These are phyloP conservation scores for Achaetomium macrosporum DNA, from an alignment of 2,329 filamentous ascomycete species.

Conservation along the genomic window DNA sequence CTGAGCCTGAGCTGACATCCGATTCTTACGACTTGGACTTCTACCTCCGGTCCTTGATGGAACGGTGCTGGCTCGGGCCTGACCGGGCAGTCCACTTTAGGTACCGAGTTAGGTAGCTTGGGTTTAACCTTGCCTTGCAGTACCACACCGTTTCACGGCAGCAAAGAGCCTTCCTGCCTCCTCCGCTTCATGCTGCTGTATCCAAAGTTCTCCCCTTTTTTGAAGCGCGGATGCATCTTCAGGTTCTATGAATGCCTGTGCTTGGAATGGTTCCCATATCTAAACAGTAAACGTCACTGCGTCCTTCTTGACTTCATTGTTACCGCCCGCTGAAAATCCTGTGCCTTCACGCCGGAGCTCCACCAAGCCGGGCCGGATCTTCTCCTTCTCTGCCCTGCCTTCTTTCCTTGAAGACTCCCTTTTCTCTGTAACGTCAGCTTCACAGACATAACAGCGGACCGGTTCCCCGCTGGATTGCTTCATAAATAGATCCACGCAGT, in stretches of 20 bases:
- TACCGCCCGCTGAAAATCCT: conserved; percentile 83
- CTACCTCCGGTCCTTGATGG: too few species aligned
- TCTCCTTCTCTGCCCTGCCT: conserved; percentile 45
- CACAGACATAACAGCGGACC: conserved; percentile 79
- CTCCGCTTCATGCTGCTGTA: too few species aligned
- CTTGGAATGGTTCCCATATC: neutral
- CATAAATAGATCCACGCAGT: conserved; percentile 80
- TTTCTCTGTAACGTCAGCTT: conserved; percentile 61
- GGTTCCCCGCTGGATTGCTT: conserved; percentile 41
- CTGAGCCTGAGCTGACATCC: too few species aligned
- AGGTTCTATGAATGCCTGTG: neutral
- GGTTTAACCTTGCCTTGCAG: too few species aligned
- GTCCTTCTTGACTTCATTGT: conserved; percentile 71
- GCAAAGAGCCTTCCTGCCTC: too few species aligned
- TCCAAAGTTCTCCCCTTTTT: too few species aligned
- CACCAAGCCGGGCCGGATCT: conserved; percentile 65
- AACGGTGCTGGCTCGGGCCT: too few species aligned
- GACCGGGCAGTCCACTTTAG: too few species aligned
- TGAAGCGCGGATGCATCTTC: too few species aligned
- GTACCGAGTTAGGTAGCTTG: too few species aligned
- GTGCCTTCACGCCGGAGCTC: conserved; percentile 82
- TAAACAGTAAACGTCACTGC: conserved; percentile 47
- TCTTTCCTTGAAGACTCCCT: conserved; percentile 39
- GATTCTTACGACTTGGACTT: too few species aligned
- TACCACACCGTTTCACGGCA: too few species aligned